These are phyloP conservation scores for Crithidia brevicula DNA, from an alignment of 208 protist genomes.

Conservation along the genomic window DNA sequence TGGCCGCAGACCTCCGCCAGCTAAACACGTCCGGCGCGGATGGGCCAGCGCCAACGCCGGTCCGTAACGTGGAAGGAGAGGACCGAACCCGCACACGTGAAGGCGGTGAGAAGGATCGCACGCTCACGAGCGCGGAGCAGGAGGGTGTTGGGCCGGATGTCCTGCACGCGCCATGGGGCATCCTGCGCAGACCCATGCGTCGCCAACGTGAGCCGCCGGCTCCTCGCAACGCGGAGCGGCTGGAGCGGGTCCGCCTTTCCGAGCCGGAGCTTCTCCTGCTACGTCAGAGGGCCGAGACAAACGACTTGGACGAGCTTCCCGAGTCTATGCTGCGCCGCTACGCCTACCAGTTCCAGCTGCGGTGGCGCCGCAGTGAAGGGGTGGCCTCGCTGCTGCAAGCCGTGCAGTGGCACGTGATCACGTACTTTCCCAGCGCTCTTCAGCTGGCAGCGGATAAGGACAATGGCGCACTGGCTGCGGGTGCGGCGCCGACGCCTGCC, in stretches of 20 bases:
- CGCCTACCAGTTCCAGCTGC: conserved; percentile 83
- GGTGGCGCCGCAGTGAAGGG: conserved; percentile 63
- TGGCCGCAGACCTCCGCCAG: conserved; percentile 70
- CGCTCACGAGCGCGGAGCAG: conserved; percentile 49
- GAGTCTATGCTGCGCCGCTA: conserved; percentile 86
- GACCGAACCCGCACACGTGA: not conserved
- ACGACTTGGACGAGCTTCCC: conserved; percentile 85
- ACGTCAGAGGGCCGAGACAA: conserved; percentile 51
- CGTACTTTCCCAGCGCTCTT: conserved; percentile 49
- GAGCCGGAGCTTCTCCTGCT: conserved; percentile 73
- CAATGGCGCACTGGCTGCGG: not conserved
- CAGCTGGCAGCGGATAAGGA: conserved; percentile 13
- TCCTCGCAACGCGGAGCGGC: conserved; percentile 48
- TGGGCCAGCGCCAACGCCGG: not conserved
- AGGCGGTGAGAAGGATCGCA: conserved; percentile 34
- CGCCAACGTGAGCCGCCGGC: conserved; percentile 10
- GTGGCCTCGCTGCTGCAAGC: conserved; percentile 75
- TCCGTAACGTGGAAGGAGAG: not conserved
- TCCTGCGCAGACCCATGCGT: conserved; percentile 77
- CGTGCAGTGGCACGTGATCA: conserved; percentile 86
- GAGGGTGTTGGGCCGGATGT: conserved; percentile 60
- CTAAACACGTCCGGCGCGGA: conserved; percentile 28
- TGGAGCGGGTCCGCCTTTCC: conserved; percentile 66
- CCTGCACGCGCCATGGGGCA: conserved; percentile 86
- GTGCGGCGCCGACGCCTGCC: conserved; percentile 57